phyloP scores from a whole-genome alignment of 176 grass and related monocot genomes.

The Alopecurus myosuroides region DNA sequence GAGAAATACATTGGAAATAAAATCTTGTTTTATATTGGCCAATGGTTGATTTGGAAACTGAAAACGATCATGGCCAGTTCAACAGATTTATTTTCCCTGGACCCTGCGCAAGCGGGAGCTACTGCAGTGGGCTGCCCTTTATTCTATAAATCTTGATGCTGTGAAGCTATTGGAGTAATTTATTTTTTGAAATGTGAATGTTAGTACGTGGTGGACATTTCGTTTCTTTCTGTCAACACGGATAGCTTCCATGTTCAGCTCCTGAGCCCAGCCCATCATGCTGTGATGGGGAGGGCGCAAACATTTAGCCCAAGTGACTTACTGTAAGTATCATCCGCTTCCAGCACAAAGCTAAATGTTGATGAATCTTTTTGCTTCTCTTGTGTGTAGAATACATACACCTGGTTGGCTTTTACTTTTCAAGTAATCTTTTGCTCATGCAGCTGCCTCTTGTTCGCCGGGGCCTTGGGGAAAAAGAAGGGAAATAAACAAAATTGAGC shows the following conservation, averaged over 20 bases:
- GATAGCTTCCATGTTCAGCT: background rate
- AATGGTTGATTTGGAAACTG: background rate
- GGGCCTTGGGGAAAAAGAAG: background rate
- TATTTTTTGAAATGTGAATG: background rate
- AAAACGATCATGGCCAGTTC: background rate
- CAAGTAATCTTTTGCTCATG: constrained; percentile 1
- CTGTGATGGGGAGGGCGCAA: background rate
- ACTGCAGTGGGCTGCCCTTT: too few species aligned
- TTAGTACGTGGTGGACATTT: background rate
- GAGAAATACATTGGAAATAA: background rate
- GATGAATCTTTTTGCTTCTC: constrained; percentile 8
- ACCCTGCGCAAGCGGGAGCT: too few species aligned
- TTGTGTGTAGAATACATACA: background rate
- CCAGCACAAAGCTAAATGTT: background rate
- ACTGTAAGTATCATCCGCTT: background rate
- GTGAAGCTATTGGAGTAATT: background rate
- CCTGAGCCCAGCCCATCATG: background rate
- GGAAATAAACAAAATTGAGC: background rate
- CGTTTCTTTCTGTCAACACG: background rate
- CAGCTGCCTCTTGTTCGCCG: background rate
- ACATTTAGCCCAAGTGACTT: constrained; percentile 5
- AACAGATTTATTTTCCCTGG: background rate
- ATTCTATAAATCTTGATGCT: background rate
- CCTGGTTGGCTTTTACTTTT: background rate
- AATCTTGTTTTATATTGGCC: background rate